phyloP scores from a whole-genome alignment of 2,329 filamentous ascomycete species.

The Lecanicillium sp. region DNA sequence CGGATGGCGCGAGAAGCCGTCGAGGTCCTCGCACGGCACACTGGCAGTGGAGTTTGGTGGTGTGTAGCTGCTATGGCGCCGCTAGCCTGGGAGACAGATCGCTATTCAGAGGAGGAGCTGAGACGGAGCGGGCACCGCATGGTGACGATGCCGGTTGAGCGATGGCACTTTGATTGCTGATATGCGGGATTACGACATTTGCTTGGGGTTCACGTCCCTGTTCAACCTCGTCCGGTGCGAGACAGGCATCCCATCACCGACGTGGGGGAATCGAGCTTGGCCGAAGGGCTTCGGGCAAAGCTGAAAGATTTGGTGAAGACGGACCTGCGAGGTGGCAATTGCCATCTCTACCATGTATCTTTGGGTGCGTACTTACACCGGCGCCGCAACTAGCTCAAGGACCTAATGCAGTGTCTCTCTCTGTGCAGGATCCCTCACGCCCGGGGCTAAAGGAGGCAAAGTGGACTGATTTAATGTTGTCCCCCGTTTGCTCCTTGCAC shows the following conservation, averaged over 20 bases:
- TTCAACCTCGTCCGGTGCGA: no score
- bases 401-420: no score
- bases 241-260: neutral
- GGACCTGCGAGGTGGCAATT: neutral
- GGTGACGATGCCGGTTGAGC: neutral
- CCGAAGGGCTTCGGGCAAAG: neutral
- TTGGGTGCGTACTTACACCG: no score
- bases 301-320: no score
- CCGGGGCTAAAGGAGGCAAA: no score
- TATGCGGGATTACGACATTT: neutral
- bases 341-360: no score
- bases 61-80: neutral
- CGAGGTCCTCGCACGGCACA: neutral
- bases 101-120: neutral
- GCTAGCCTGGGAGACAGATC: neutral
- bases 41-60: slow-evolving; percentile 4
- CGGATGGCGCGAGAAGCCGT: neutral
- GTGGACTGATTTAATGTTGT: no score
- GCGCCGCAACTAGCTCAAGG: no score
- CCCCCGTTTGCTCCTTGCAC: no score
- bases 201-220: neutral
- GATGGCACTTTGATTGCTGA: neutral
- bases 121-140: neutral
- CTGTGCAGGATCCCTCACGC: no score
- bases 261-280: neutral